Base-by-base conservation (phyloP, 371 early-diverging fungal genomes). In the Capniomyces stellatus region DNA sequence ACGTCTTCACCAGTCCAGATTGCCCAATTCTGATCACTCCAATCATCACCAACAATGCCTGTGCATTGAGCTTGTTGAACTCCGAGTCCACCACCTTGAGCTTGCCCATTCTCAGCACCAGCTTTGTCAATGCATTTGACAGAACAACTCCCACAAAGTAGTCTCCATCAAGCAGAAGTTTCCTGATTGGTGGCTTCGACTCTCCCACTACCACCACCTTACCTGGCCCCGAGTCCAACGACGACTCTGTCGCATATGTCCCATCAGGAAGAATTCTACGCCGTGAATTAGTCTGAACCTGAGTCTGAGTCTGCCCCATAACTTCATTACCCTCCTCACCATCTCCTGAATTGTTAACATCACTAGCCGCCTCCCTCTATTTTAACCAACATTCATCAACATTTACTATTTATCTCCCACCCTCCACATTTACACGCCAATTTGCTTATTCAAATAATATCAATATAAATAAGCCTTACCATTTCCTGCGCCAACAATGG, bases 31-130 rank as follows among this genome's bases (percentile, higher is more conserved):
- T 83, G 52, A 95, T 77, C 30, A 95, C 81, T 59, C 87, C 82
- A 12, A 94, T 88, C 88, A 97, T 87, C 56, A 93, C 92, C 63
- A 94, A 72, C 92, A 95, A 89, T 10, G 89, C 90, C 64, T 92
- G 19, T 29, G 89, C 83, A 24, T 81, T 79, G 40, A 83, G 78
- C 19, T 83, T 69, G 66, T 92, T 89, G 46, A 73, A 70, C 51
- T 75, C 71, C 22, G 72, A 52, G 51, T 77, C 78, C n/a, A 61
- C 43, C 10, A 54, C 63, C 8, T 77, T 18, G 29, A 51, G 58
- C 40, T 69, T 74, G n/a, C 72, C 70, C 68, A 69, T 81, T 31
- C 84, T 79, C 60, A 92, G 71, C 1, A 84, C 85, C 39, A 97
- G 65, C 71, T 97, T 97, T 30, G 87, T 82, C 51, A 97, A 57